These are phyloP conservation scores for Aspergillus pseudoglaucus DNA, from an alignment of 2,329 filamentous ascomycete species.

Conservation along the genomic window DNA sequence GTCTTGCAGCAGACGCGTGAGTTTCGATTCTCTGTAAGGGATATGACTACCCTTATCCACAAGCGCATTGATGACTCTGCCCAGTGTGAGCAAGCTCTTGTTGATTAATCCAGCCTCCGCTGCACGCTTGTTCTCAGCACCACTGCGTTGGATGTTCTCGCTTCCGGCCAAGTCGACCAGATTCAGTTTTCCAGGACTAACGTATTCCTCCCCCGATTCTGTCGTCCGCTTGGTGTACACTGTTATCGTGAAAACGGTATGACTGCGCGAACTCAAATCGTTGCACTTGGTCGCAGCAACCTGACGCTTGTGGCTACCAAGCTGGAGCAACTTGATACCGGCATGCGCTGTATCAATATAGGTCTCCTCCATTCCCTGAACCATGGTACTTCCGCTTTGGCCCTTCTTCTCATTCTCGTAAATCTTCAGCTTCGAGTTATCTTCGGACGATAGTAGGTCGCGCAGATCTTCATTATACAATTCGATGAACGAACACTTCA, in stretches of 20 bases:
- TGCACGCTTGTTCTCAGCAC: constrained; percentile 95
- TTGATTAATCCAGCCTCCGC: constrained; percentile 96
- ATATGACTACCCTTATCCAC: constrained; percentile 88
- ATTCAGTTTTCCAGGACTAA: constrained; percentile 90
- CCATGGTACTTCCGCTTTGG: constrained; percentile 68
- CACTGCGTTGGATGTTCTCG: constrained; percentile 94
- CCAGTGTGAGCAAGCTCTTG: constrained; percentile 90
- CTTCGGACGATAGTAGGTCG: constrained; percentile 77
- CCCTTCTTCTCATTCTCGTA: constrained; percentile 83
- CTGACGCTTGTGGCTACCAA: constrained; percentile 87
- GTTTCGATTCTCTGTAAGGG: constrained; percentile 86
- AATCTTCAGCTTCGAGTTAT: constrained; percentile 83
- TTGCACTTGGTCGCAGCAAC: constrained; percentile 99
- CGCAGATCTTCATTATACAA: constrained; percentile 96
- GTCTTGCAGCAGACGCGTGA: constrained; percentile 90
- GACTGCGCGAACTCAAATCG: constrained; percentile 91
- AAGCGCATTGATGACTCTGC: constrained; percentile 93
- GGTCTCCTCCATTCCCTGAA: constrained; percentile 96
- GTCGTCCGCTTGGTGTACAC: constrained; percentile 76
- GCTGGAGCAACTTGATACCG: constrained; percentile 81
- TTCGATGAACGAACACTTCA: constrained; percentile 98
- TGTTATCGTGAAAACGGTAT: constrained; percentile 95
- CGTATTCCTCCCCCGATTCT: constrained; percentile 80
- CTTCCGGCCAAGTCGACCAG: constrained; percentile 94
- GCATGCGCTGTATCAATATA: constrained; percentile 80